Evolutionary conservation across 192 early-diverging fungal genomes (phyloP), one percentile per base, ranked within the genome.

Genomic region (Rhizophagus clarus): DNA sequence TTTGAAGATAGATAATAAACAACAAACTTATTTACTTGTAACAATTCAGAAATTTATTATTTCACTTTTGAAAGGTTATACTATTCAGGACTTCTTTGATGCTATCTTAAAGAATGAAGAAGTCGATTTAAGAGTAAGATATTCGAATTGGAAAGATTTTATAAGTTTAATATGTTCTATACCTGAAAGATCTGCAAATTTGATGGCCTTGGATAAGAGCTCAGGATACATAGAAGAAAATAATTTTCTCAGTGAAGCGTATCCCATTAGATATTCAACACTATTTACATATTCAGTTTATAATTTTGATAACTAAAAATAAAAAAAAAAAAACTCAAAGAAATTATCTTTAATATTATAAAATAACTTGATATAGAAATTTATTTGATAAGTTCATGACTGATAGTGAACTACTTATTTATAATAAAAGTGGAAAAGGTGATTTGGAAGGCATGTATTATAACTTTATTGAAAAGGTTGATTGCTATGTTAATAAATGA

Each of bases 351-450:
- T 49, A 28, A 47, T 64, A 28, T 28, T 45, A 12, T 14, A 11
- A 45, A 45, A 12, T 64, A 22, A 40, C 11, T 2, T 64, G 28
- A 6, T 11, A 64, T 34, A 77, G 75, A 31, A 64, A 77, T 9
- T 66, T 64, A 17, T 77, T 77, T 40, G 28, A 12, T 28, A 77
- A 66, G 47, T 29, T 77, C n/a, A 15, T n/a, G 28, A 17, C 28
- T 29, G 75, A 77, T 47, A 28, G n/a, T 66, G 75, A 77, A 77
- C 24, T 7, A 8, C n/a, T 62, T 22, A 66, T 77, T 42, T 77
- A 37, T 10, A n/a, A 17, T 61, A 61, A 37, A n/a, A 29, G 37
- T 47, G 40, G n/a, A 20, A 31, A 12, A 15, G 26, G 15, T 15
- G 24, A 29, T 66, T 45, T 66, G 15, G 22, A 77, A 66, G 75